phyloP scores from a whole-genome alignment of 192 early-diverging fungal genomes.

The Rhizophagus clarus region DNA sequence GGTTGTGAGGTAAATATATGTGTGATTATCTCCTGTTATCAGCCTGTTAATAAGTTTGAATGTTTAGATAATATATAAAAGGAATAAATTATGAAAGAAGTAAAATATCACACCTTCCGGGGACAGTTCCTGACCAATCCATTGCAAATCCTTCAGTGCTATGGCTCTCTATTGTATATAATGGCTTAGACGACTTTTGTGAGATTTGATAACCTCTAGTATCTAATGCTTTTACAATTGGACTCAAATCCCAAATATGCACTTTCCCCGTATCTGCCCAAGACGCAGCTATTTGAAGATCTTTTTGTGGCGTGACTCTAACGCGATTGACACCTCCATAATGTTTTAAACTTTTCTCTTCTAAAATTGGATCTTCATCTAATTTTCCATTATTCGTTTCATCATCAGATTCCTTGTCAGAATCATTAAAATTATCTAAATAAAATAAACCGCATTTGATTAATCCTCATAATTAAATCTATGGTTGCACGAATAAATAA shows the following conservation, averaged over 20 bases:
- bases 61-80: slow-evolving; percentile 10
- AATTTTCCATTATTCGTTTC: slow-evolving; percentile 82
- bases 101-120: slow-evolving; percentile 45
- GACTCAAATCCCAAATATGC: slow-evolving; percentile 87
- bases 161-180: slow-evolving; percentile 83
- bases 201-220: slow-evolving; percentile 73
- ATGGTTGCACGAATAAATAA: slow-evolving; percentile 17
- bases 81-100: background rate
- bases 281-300: slow-evolving; percentile 81
- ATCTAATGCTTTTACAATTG: slow-evolving; percentile 75
- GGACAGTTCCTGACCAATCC: slow-evolving; percentile 84
- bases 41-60: slow-evolving; percentile 48
- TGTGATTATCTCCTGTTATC: slow-evolving; percentile 82
- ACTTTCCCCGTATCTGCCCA: slow-evolving; percentile 98
- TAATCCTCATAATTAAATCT: background rate
- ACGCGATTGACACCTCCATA: slow-evolving; percentile 92
- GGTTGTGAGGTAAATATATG: slow-evolving; percentile 83
- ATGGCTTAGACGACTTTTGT: slow-evolving; percentile 63
- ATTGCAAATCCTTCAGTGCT: slow-evolving; percentile 91
- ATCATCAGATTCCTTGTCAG: slow-evolving; percentile 64
- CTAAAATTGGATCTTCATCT: slow-evolving; percentile 94
- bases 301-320: slow-evolving; percentile 76
- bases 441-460: background rate
- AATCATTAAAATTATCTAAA: background rate
- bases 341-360: slow-evolving; percentile 81